Evolutionary conservation across 2,329 filamentous ascomycete species (phyloP), one percentile per base, ranked within the genome.

Genomic region (Calonectria hongkongensis): DNA sequence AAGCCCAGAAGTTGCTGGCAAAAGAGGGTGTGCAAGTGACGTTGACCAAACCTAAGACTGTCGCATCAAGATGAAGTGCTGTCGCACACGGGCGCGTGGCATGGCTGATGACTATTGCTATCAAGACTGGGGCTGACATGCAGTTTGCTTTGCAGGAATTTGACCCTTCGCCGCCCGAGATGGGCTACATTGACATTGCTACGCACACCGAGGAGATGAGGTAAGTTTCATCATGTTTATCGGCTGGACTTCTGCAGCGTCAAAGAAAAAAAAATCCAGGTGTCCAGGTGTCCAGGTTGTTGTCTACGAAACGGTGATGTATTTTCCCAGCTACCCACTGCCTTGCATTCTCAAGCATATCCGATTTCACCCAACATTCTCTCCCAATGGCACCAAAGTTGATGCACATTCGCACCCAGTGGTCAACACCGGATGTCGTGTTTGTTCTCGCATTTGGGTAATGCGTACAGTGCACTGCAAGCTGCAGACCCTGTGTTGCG

Each of bases 181-280:
- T 90, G 81, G 88, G 89, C 78, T 90, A 89, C 80, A 85, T 90
- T 80, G 87, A 89, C 67, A 85, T 90, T 78, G 86, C 85, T 68
- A 82, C 86, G 65, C 85, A 86, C 78, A 81, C 85, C 39, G 83
- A 81, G 86, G 89, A 90, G 81, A 89, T 90, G 85, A 88, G 89
- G 89, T 90, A 82, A 81, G 89, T 88, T 56, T 58, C 48, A 48
- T 58, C 70, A 70, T 33, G 70, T 33, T 69, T 70, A 75, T 81
- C 79, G 72, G 68, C 25, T 39, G 69, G 30, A 56, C 9, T 30
- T 48, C n/a, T 18, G 21, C 48, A 8, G 60, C 51, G 58, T 65
- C 21, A 21, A 21, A 21, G 2, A 21, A 21, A 48, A 9, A 43
- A 58, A 58, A 56, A 54, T 63, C 64, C 56, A 71, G 65, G 56